Percentiles rank a stretch among this genome's conserved stretches.
These are phyloP conservation scores for Grifola frondosa DNA, from an alignment of 1,284 basidiomycete species.

Conservation along the genomic window DNA sequence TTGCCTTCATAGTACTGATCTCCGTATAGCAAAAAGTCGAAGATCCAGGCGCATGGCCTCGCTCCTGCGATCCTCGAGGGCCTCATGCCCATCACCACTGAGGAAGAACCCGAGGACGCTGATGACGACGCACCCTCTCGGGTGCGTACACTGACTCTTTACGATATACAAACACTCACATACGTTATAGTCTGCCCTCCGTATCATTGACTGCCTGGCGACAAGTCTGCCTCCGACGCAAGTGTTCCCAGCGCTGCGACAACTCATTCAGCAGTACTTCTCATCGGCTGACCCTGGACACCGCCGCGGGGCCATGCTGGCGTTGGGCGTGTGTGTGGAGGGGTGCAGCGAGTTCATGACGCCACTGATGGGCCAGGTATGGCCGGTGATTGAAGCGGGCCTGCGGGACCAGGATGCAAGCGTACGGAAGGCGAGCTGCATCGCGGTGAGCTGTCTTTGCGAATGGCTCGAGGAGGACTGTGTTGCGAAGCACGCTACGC, in stretches of 20 bases:
- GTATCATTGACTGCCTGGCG: conserved; percentile 92
- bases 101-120: conserved; percentile 85
- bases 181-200: conserved; percentile 74
- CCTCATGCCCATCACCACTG: conserved; percentile 92
- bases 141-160: conserved; percentile 45
- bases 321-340: conserved; percentile 95
- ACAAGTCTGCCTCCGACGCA: conserved; percentile 94
- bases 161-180: conserved; percentile 3
- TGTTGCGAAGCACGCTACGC: conserved; percentile 76
- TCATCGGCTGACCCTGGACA: conserved; percentile 72
- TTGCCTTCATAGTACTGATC: conserved; percentile 8
- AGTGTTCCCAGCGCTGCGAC: conserved; percentile 92
- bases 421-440: conserved; percentile 93
- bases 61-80: conserved; percentile 88
- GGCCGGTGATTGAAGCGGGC: conserved; percentile 93
- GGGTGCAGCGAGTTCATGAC: conserved; percentile 99
- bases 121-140: conserved; percentile 92
- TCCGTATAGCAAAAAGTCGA: conserved; percentile 86
- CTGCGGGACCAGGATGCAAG: conserved; percentile 81
- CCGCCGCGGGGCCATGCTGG: conserved; percentile 94
- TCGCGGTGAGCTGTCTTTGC: conserved; percentile 94
- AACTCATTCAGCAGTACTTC: conserved; percentile 83
- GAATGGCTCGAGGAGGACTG: conserved; percentile 98
- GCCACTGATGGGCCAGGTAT: conserved; percentile 88
- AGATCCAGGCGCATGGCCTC: conserved; percentile 86